A percentile compares a stretch with the other conserved stretches of the same genome.
Evolutionary conservation across 164 flowering plant genomes (phyloP).

Genomic region (Magnolia changhungtana): DNA sequence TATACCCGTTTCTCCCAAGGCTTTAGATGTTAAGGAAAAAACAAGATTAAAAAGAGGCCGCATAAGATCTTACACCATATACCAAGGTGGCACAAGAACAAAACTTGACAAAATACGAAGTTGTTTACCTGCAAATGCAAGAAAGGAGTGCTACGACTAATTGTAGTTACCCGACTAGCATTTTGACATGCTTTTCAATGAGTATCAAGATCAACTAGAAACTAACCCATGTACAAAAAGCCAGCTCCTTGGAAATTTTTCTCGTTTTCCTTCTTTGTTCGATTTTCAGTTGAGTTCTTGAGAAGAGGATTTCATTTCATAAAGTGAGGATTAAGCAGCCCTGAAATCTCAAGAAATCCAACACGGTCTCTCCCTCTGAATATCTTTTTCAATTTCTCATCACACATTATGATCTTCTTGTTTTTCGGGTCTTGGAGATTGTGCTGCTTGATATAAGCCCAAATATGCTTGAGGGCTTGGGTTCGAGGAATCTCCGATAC

Average conservation of each 20-base stretch:
- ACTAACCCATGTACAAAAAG: neutral
- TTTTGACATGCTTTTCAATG: neutral
- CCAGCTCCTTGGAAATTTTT: neutral
- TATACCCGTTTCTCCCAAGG: no score
- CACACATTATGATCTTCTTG: constrained; percentile 83
- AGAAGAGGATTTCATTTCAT: constrained; percentile 18
- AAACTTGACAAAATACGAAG: no score
- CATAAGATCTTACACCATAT: no score
- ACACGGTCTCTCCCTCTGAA: constrained; percentile 80
- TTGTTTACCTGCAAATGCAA: no score
- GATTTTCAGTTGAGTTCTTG: neutral
- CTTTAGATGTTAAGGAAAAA: no score
- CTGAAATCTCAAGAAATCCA: constrained; percentile 90
- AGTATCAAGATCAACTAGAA: neutral
- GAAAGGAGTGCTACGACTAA: no score
- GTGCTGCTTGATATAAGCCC: constrained; percentile 84
- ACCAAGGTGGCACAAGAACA: no score
- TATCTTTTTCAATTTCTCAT: constrained; percentile 85
- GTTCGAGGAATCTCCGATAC: constrained; percentile 78
- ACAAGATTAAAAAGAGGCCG: no score
- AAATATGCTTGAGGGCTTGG: constrained; percentile 81
- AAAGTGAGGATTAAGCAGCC: no score
- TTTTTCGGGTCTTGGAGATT: constrained; percentile 87
- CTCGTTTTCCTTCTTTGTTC: no score
- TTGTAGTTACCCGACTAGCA: no score